phyloP scores from a whole-genome alignment of 768 basidiomycete species.

The Leucosporidium yakuticum region DNA sequence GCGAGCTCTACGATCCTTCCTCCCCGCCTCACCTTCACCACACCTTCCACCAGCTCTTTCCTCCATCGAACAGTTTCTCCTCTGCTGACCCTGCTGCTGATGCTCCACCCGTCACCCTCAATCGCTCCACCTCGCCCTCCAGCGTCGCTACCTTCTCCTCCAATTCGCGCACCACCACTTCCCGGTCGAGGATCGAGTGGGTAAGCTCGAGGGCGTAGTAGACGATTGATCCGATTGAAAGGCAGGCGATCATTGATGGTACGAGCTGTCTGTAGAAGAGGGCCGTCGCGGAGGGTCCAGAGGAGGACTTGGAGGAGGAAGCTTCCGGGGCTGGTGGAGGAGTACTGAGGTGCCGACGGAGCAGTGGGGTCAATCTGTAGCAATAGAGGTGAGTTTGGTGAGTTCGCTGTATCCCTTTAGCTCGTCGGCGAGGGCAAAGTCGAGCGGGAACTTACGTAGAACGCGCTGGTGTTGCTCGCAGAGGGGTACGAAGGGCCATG shows the following conservation, averaged over 20 bases:
- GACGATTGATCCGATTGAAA: conserved; percentile 29
- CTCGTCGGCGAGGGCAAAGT: too few species aligned
- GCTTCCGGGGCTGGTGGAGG: too few species aligned
- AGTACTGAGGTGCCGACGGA: too few species aligned
- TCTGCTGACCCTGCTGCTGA: neutral
- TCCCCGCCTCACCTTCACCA: conserved; percentile 7
- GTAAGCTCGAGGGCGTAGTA: conserved; percentile 31
- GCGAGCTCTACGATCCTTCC: too few species aligned
- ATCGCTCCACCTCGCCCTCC: conserved; percentile 10
- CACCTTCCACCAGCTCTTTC: conserved; percentile 21
- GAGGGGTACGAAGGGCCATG: too few species aligned
- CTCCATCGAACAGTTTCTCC: neutral
- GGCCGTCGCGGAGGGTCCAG: conserved; percentile 13
- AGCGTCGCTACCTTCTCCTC: conserved; percentile 1
- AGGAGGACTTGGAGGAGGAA: too few species aligned
- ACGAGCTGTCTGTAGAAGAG: conserved; percentile 31
- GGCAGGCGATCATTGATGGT: conserved; percentile 31
- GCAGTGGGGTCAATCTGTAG: too few species aligned
- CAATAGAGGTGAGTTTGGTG: too few species aligned
- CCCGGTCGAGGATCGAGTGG: conserved; percentile 14
- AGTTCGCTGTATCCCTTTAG: too few species aligned
- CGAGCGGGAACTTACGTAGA: too few species aligned
- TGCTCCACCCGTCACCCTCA: neutral
- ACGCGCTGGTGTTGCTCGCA: too few species aligned
- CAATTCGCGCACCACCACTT: conserved; percentile 16